These are phyloP conservation scores for Botrytis sinoallii DNA, from an alignment of 2,329 filamentous ascomycete species.

Conservation along the genomic window DNA sequence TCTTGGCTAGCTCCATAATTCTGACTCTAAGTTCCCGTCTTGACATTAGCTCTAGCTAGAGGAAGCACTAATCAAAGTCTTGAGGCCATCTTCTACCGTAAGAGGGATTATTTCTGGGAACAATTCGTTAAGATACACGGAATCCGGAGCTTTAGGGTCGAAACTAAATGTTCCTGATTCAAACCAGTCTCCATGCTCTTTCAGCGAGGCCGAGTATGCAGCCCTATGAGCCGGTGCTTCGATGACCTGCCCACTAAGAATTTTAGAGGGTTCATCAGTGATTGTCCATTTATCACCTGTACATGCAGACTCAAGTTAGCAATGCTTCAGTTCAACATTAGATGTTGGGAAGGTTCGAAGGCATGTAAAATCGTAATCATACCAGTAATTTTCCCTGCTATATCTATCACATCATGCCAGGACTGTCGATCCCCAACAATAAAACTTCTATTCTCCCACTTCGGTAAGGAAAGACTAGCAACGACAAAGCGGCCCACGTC, in stretches of 20 bases:
- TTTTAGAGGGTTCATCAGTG: background rate
- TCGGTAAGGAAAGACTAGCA: constrained; percentile 24
- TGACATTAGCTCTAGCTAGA: background rate
- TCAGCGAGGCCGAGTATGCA: constrained; percentile 4
- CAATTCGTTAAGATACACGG: background rate
- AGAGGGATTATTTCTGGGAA: constrained; percentile 1
- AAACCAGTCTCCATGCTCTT: constrained; percentile 13
- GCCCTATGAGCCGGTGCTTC: background rate
- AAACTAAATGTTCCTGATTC: constrained; percentile 11
- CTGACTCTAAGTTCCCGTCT: background rate
- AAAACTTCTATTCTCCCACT: constrained; percentile 28
- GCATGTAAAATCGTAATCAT: background rate
- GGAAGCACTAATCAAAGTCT: background rate
- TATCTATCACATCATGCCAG: constrained; percentile 31
- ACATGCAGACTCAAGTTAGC: background rate
- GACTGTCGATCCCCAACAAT: constrained; percentile 32
- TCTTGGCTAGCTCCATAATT: no score
- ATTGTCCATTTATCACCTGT: constrained; percentile 1
- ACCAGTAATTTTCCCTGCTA: constrained; percentile 30
- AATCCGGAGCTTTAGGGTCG: background rate
- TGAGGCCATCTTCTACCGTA: background rate
- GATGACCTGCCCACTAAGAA: background rate
- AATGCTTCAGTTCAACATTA: background rate
- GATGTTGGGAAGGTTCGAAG: background rate
- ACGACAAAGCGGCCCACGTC: constrained; percentile 34